These are phyloP conservation scores for Umbellularia californica DNA, from an alignment of 164 flowering plant species.

Conservation along the genomic window DNA sequence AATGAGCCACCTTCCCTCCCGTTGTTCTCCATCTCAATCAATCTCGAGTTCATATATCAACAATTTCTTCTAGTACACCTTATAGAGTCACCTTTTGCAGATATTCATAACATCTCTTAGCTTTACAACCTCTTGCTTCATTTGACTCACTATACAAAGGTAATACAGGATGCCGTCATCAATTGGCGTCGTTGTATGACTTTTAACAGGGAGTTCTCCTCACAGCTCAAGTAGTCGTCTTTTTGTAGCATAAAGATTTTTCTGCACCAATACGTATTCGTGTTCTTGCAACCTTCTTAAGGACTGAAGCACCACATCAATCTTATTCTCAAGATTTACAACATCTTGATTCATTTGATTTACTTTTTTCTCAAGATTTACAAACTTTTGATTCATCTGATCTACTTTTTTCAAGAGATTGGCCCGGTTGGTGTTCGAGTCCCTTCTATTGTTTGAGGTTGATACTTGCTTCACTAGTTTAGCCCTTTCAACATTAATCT, in stretches of 20 bases:
- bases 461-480: conserved; percentile 22
- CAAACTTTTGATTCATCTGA: conserved; percentile 10
- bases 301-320: no score
- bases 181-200: no score
- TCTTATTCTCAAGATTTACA: no score
- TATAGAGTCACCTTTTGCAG: conserved; percentile 47
- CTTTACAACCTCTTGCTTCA: conserved; percentile 41
- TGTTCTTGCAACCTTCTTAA: no score
- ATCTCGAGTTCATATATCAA: conserved; percentile 26
- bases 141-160: conserved; percentile 7
- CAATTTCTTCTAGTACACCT: conserved; percentile 31
- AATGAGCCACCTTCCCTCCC: no score
- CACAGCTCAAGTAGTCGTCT: no score
- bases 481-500: conserved; percentile 46
- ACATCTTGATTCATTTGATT: no score
- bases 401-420: conserved; percentile 27
- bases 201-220: no score
- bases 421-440: not conserved
- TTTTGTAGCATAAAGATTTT: no score
- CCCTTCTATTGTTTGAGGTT: not conserved
- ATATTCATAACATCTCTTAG: conserved; percentile 53
- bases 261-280: no score
- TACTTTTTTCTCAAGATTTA: no score
- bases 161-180: no score
- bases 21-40: conserved; percentile 1